These are phyloP conservation scores for Thelonectria blattea DNA, from an alignment of 2,329 filamentous ascomycete genomes.

Conservation along the genomic window DNA sequence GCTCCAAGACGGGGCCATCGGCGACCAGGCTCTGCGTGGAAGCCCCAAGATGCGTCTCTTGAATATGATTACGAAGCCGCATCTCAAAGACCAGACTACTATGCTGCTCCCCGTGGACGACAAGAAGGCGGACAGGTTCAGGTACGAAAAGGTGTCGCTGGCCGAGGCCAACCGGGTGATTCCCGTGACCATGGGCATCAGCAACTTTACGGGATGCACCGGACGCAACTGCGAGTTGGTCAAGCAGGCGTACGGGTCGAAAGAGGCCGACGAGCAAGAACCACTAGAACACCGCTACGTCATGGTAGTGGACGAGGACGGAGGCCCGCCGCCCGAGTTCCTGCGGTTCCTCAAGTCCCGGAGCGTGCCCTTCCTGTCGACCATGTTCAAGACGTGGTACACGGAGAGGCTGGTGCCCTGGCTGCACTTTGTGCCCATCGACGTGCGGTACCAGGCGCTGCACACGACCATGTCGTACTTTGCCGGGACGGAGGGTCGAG, in stretches of 20 bases:
- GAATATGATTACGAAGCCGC: constrained; percentile 69
- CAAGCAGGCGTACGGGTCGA: constrained; percentile 41
- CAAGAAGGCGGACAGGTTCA: constrained; percentile 49
- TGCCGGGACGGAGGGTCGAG: constrained; percentile 57
- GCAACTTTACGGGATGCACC: constrained; percentile 62
- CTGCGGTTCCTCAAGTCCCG: constrained; percentile 69
- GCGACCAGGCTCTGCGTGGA: constrained; percentile 65
- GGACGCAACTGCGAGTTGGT: constrained; percentile 45
- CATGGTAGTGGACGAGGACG: constrained; percentile 73
- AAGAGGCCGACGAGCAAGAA: constrained; percentile 49
- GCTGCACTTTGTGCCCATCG: constrained; percentile 82
- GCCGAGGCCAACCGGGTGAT: constrained; percentile 60
- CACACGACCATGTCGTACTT: constrained; percentile 81
- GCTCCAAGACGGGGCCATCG: constrained; percentile 61
- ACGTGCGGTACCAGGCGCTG: constrained; percentile 73
- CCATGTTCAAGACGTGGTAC: constrained; percentile 81
- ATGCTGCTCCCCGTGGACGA: constrained; percentile 60
- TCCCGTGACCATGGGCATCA: constrained; percentile 64
- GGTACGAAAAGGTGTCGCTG: constrained; percentile 61
- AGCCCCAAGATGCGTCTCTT: constrained; percentile 74
- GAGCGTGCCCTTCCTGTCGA: constrained; percentile 72
- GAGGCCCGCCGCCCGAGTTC: constrained; percentile 66
- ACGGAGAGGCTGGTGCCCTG: constrained; percentile 76
- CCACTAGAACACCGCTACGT: constrained; percentile 73
- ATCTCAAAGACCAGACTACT: constrained; percentile 53